Percentiles rank a stretch among this genome's conserved stretches.
These are phyloP conservation scores for Lentinula novae-zelandiae DNA, from an alignment of 1,284 basidiomycete species.

Conservation along the genomic window DNA sequence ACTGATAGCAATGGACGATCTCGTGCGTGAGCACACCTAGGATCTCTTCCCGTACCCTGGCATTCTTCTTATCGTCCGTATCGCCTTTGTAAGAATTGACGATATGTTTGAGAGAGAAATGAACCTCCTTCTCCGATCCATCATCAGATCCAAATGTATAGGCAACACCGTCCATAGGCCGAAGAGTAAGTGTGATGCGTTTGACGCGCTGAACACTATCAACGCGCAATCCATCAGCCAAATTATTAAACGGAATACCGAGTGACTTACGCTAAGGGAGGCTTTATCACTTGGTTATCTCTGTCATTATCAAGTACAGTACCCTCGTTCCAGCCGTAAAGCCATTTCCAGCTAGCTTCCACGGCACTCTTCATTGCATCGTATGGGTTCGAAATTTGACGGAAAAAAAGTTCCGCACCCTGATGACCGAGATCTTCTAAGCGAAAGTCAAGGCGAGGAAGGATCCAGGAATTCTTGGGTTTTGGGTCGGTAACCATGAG, in stretches of 20 bases:
- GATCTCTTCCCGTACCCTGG: constrained; percentile 56
- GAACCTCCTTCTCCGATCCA: constrained; percentile 59
- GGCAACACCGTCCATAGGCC: constrained; percentile 65
- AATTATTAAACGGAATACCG: background rate
- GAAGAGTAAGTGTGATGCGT: constrained; percentile 51
- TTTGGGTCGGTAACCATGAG: background rate
- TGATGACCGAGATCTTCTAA: constrained; percentile 58
- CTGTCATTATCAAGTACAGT: background rate
- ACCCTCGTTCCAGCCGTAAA: constrained; percentile 35
- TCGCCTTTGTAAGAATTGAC: constrained; percentile 24
- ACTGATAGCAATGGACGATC: constrained; percentile 73
- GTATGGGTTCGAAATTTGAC: constrained; percentile 39
- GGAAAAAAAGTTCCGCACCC: constrained; percentile 55
- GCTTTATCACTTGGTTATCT: constrained; percentile 38
- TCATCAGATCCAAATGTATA: constrained; percentile 46
- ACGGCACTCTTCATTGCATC: constrained; percentile 49
- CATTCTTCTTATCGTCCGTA: constrained; percentile 15
- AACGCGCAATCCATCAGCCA: background rate
- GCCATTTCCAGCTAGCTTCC: constrained; percentile 47
- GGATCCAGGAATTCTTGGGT: constrained; percentile 34
- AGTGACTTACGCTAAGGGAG: constrained; percentile 49
- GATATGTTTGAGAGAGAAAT: constrained; percentile 64
- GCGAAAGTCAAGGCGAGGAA: constrained; percentile 53
- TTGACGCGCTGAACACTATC: constrained; percentile 38
- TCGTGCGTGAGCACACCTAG: constrained; percentile 63